Evolutionary conservation across 2,329 filamentous ascomycete species (phyloP), one percentile per base, ranked within the genome.

Genomic region (Boeremia lycopersici): DNA sequence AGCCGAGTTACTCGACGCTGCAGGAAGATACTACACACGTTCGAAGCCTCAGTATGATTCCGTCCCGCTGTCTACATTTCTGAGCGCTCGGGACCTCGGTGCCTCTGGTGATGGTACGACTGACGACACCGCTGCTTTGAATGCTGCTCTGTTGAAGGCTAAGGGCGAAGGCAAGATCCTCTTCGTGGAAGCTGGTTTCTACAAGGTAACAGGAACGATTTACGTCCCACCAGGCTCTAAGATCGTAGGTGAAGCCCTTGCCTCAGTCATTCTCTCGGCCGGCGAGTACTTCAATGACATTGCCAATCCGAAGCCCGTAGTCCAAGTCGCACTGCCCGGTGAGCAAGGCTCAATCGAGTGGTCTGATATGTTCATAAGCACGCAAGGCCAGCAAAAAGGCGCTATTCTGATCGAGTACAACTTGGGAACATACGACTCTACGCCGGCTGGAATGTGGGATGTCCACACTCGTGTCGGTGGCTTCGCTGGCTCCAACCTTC

Each of bases 401-500:
- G 89, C 89, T 1, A 79, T 88, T 7, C 76, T 92, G 6, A 84
- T 92, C 53, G 82, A 93, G 68, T 92, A 87, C 80, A 93, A 93
- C 69, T 77, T 92, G 13, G 81, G 45, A 44, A 79, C 78, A 3
- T 61, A 63, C 7, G 50, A 86, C 45, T 43, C 52, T 23, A 88
- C 88, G 33, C 85, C 88, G 1, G 84, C 86, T 11, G 91, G 85
- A 40, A 84, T 96, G 76, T 96, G 91, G 89, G 92, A 96, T 68
- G 88, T 92, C 6, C 92, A 96, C 77, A 86, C 91, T 73, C 89
- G 92, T 62, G 84, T 96, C 65, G 91, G 91, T 60, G 92, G 92
- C 34, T 86, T 88, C 44, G 86, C 88, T 1, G 91, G 92, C 49
- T 93, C 90, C 11, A 75, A 88, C 57, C 81, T 97, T 12, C 90